phyloP scores from a whole-genome alignment of 305 asterid species.

The Solanum aculeatissimum region DNA sequence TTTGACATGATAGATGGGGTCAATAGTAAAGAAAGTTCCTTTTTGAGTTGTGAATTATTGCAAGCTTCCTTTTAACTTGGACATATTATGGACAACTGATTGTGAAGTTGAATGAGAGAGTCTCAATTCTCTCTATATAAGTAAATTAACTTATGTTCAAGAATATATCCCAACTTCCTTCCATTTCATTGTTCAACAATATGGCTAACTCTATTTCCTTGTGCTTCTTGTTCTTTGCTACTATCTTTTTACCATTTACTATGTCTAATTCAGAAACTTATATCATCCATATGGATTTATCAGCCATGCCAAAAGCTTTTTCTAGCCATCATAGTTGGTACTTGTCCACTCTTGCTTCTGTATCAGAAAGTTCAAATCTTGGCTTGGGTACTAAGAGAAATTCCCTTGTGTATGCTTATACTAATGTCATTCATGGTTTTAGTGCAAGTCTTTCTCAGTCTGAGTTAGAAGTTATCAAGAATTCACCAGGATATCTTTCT shows the following conservation, averaged over 20 bases:
- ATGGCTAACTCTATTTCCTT: conserved; percentile 11
- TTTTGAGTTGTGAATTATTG: not conserved
- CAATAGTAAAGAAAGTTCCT: not conserved
- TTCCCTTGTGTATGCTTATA: conserved; percentile 33
- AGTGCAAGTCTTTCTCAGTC: conserved; percentile 47
- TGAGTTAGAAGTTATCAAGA: conserved; percentile 26
- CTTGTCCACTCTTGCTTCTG: conserved; percentile 37
- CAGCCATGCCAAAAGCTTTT: conserved; percentile 26
- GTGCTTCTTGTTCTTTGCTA: not conserved
- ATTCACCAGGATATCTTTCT: conserved; percentile 40
- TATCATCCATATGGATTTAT: conserved; percentile 25
- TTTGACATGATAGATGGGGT: not conserved
- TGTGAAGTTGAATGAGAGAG: conserved; percentile 10
- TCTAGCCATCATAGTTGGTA: conserved; percentile 12
- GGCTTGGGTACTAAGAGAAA: not conserved
- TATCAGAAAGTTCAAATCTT: conserved; percentile 7
- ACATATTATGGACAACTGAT: not conserved
- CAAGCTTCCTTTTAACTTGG: not conserved
- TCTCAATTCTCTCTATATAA: conserved; percentile 16
- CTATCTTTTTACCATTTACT: not conserved
- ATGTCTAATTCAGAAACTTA: conserved; percentile 13
- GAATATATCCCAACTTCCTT: not conserved
- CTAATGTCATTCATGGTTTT: conserved; percentile 56
- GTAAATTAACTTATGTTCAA: not conserved
- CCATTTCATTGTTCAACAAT: not conserved